Conservation (phyloP, 495 filamentous ascomycete genomes). For the Poronia punctata region DNA sequence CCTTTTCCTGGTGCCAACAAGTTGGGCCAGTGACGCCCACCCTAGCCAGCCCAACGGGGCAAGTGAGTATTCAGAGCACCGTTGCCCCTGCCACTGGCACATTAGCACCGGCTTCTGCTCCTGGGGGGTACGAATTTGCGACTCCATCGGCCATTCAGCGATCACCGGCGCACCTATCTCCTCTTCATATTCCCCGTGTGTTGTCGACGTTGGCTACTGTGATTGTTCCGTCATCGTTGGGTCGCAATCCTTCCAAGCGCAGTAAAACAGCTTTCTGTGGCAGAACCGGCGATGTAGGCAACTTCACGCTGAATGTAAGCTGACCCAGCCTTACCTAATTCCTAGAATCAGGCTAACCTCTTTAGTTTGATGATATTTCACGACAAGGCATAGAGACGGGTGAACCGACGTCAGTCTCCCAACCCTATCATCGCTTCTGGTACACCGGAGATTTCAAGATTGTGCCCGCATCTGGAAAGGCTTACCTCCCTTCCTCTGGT, state of each 20-base stretch:
- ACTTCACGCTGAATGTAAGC: conserved; percentile 23
- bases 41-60: conserved; percentile 2
- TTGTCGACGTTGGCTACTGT: conserved; percentile 22
- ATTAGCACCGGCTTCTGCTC: background rate
- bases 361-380: conserved; percentile 39
- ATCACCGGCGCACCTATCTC: background rate
- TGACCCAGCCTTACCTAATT: too few species aligned
- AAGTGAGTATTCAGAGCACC: conserved; percentile 4
- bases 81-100: background rate
- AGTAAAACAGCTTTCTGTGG: conserved; percentile 21
- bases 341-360: too few species aligned
- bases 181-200: conserved; percentile 6
- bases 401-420: conserved; percentile 25
- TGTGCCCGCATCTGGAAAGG: conserved; percentile 15
- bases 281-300: conserved; percentile 21
- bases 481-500: conserved; percentile 33
- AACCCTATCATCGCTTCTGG: conserved; percentile 36
- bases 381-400: conserved; percentile 10
- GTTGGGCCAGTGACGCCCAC: conserved; percentile 11
- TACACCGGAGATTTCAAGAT: conserved; percentile 34
- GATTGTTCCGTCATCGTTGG: conserved; percentile 13
- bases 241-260: background rate
- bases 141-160: conserved; percentile 10
- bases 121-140: conserved; percentile 18
- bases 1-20: conserved; percentile 25